phyloP scores from a whole-genome alignment of 2,329 filamentous ascomycete genomes.

The Colletotrichum incanum region DNA sequence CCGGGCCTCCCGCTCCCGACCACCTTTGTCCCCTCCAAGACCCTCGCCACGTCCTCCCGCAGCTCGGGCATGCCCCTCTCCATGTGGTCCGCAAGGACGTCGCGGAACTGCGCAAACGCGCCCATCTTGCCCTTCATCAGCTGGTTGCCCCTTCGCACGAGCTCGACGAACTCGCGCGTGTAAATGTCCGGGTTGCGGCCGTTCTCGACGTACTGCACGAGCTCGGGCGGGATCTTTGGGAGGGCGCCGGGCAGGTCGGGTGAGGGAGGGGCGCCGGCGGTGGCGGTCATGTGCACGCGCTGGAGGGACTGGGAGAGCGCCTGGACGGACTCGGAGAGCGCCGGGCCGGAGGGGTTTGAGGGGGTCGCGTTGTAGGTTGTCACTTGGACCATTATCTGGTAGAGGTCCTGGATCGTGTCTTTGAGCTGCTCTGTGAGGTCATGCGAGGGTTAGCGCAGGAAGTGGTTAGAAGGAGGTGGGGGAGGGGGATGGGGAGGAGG shows the following conservation, averaged over 20 bases:
- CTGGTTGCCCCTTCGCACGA: conserved; percentile 77
- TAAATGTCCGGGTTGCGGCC: conserved; percentile 83
- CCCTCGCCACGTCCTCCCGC: conserved; percentile 65
- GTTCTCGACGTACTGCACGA: conserved; percentile 79
- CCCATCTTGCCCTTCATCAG: conserved; percentile 75
- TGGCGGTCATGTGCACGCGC: conserved; percentile 57
- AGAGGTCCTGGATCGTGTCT: conserved; percentile 75
- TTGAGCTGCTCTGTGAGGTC: conserved; percentile 68
- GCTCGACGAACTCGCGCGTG: conserved; percentile 81
- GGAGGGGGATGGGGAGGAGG: too few species aligned
- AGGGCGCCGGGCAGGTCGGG: conserved; percentile 52
- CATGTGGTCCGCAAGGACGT: conserved; percentile 74
- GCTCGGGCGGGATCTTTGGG: conserved; percentile 72
- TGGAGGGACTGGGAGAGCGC: conserved; percentile 57
- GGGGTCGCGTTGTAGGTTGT: conserved; percentile 70
- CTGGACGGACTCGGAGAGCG: conserved; percentile 47
- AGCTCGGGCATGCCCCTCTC: conserved; percentile 73
- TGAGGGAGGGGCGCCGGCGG: conserved; percentile 47
- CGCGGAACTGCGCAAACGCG: conserved; percentile 74
- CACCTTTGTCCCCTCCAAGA: conserved; percentile 62
- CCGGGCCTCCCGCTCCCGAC: conserved; percentile 29
- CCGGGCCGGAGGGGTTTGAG: conserved; percentile 25
- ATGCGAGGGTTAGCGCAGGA: not conserved
- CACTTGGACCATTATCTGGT: conserved; percentile 75
- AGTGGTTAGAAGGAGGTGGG: not conserved